These are phyloP conservation scores for Musa beccarii DNA, from an alignment of 176 grass and related monocot species.

Conservation along the genomic window DNA sequence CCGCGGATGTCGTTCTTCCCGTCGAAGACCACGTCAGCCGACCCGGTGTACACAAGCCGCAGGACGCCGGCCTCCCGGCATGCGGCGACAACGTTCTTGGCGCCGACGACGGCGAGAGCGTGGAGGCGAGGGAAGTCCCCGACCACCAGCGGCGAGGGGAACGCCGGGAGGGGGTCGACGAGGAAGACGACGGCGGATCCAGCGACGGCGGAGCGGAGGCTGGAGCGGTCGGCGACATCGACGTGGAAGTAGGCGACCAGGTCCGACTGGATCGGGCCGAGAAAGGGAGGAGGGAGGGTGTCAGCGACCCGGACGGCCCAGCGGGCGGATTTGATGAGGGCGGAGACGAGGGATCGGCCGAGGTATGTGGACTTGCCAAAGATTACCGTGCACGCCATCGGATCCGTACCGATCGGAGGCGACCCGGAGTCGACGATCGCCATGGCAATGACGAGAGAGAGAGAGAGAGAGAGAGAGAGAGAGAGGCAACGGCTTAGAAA, in stretches of 20 bases:
- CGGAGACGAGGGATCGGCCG: slow-evolving; percentile 49
- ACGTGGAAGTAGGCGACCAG: slow-evolving; percentile 18
- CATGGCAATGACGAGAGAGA: slow-evolving; percentile 31
- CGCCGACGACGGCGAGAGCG: slow-evolving; percentile 35
- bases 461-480: slow-evolving; percentile 1
- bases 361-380: slow-evolving; percentile 58
- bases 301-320: slow-evolving; percentile 47
- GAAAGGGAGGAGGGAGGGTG: slow-evolving; percentile 31
- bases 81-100: slow-evolving; percentile 46
- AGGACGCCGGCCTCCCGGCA: slow-evolving; percentile 37
- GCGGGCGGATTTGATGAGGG: slow-evolving; percentile 42
- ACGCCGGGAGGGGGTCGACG: slow-evolving; percentile 39
- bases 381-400: slow-evolving; percentile 39
- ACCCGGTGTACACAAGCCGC: slow-evolving; percentile 65
- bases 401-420: neutral
- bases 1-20: slow-evolving; percentile 30
- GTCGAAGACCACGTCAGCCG: slow-evolving; percentile 44
- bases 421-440: slow-evolving; percentile 36
- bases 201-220: slow-evolving; percentile 25
- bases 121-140: slow-evolving; percentile 49
- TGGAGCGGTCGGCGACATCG: slow-evolving; percentile 29
- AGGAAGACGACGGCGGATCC: slow-evolving; percentile 61
- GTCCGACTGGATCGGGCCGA: neutral
- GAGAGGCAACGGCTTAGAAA: neutral
- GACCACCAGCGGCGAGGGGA: neutral